Evolutionary conservation across 805 yeast species (phyloP).

Genomic region (Metschnikowia baotianmanensis): DNA sequence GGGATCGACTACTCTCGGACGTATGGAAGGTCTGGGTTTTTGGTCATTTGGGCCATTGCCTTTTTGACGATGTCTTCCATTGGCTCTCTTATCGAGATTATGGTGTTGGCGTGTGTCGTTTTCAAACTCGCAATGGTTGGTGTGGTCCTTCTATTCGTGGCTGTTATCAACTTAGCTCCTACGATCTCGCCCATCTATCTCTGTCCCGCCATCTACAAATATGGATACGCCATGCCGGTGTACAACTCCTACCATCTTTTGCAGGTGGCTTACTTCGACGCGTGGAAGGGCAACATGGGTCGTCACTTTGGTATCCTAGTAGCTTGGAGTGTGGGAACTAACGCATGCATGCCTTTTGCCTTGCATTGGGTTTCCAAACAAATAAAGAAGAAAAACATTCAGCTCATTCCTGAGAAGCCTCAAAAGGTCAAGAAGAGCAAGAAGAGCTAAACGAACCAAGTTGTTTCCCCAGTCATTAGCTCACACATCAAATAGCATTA

Average conservation of each 20-base stretch:
- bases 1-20: conserved; percentile 21
- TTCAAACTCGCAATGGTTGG: conserved; percentile 30
- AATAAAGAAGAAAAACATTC: conserved; percentile 10
- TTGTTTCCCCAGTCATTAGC: too few species aligned
- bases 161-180: conserved; percentile 32
- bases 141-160: conserved; percentile 25
- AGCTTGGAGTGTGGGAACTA: conserved; percentile 32
- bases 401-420: too few species aligned
- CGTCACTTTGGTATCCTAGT: conserved; percentile 30
- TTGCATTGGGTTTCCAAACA: conserved; percentile 21
- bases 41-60: conserved; percentile 33
- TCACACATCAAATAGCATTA: not conserved
- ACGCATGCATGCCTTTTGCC: conserved; percentile 25
- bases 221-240: conserved; percentile 40
- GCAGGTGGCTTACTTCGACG: conserved; percentile 31
- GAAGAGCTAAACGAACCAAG: too few species aligned
- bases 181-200: conserved; percentile 31
- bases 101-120: conserved; percentile 24
- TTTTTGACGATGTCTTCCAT: conserved; percentile 31
- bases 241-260: conserved; percentile 28
- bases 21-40: conserved; percentile 32
- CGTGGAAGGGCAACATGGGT: conserved; percentile 36
- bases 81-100: conserved; percentile 30
- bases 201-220: conserved; percentile 30
- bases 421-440: too few species aligned